These are phyloP conservation scores for Pisolithus thermaeus DNA, from an alignment of 1,284 basidiomycete genomes.

Conservation along the genomic window DNA sequence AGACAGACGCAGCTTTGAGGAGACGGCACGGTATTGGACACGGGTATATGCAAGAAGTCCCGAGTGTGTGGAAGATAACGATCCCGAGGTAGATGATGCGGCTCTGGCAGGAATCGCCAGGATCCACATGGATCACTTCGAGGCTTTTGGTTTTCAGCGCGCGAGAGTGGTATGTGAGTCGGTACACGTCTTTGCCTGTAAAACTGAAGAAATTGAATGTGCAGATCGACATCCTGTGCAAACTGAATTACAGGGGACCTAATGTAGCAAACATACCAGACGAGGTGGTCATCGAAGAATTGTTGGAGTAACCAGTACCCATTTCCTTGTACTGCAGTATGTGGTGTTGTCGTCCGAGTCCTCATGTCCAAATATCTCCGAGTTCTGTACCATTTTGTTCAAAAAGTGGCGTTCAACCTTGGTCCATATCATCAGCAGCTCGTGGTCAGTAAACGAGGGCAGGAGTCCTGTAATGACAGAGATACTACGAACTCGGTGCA, in stretches of 20 bases:
- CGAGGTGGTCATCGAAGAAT: slow-evolving; percentile 53
- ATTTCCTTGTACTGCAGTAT: no score
- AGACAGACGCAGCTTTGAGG: slow-evolving; percentile 82
- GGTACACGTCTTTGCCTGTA: slow-evolving; percentile 1
- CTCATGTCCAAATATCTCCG: no score
- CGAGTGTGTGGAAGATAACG: slow-evolving; percentile 34
- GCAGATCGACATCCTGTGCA: slow-evolving; percentile 81
- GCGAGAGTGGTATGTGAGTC: slow-evolving; percentile 64
- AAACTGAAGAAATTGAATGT: neutral
- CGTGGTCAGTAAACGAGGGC: no score
- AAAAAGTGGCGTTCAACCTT: no score
- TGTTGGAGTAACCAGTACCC: slow-evolving; percentile 46
- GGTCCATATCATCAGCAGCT: no score
- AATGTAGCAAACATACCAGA: slow-evolving; percentile 58
- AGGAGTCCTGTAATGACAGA: no score
- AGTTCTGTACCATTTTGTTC: no score
- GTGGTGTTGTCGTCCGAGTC: no score
- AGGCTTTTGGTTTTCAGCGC: slow-evolving; percentile 66
- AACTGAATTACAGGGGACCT: slow-evolving; percentile 86
- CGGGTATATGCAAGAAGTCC: slow-evolving; percentile 81
- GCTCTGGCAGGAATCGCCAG: slow-evolving; percentile 71
- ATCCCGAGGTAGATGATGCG: slow-evolving; percentile 48
- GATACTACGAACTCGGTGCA: no score
- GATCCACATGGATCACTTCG: slow-evolving; percentile 71
- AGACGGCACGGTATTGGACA: slow-evolving; percentile 94